Percentiles rank a stretch among this genome's conserved stretches.
phyloP scores from a whole-genome alignment of 768 basidiomycete species.

The Termitomyces sp. region DNA sequence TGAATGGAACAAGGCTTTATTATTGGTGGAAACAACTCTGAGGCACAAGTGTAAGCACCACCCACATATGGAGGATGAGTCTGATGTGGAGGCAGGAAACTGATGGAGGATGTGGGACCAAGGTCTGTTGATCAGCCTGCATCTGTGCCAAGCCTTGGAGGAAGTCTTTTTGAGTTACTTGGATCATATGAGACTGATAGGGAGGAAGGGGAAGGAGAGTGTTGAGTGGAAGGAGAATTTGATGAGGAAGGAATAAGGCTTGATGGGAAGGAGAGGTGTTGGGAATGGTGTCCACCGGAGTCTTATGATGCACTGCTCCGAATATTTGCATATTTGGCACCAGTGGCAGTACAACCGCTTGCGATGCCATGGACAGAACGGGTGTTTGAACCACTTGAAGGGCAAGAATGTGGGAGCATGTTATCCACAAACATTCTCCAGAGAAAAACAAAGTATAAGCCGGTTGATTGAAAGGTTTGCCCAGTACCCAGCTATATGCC shows the following conservation, averaged over 20 bases:
- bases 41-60: background rate
- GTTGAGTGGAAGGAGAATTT: too few relatives aligned
- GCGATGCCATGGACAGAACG: constrained; percentile 7
- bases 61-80: background rate
- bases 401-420: too few relatives aligned
- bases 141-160: background rate
- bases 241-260: too few relatives aligned
- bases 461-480: background rate
- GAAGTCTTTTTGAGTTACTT: background rate
- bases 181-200: background rate
- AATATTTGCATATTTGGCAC: constrained; percentile 1
- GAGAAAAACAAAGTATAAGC: constrained; percentile 16
- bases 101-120: background rate
- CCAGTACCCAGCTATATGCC: background rate
- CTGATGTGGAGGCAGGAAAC: background rate
- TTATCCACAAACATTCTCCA: background rate
- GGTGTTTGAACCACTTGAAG: background rate
- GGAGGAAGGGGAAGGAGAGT: background rate
- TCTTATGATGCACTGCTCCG: constrained; percentile 9
- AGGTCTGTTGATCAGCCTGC: background rate
- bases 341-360: background rate
- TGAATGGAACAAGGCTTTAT: background rate
- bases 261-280: too few relatives aligned
- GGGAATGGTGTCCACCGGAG: constrained; percentile 10
- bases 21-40: background rate